Conservation (phyloP, 257 asterid species). For the Penstemon eatonii region DNA sequence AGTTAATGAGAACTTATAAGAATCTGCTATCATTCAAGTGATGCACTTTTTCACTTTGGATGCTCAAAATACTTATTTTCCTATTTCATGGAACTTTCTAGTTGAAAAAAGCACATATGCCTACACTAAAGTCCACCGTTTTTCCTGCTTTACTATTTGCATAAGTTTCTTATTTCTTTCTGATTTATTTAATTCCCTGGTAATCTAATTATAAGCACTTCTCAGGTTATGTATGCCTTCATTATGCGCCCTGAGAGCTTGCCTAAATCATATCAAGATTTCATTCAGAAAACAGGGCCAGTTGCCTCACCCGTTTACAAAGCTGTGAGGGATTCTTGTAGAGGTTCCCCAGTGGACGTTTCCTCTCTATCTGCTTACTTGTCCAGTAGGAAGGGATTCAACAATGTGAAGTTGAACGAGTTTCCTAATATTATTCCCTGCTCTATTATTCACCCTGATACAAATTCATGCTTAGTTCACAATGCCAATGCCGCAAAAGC, state of each 20-base stretch:
- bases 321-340: conserved; percentile 96
- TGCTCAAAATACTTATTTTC: neutral
- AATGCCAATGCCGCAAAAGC: conserved; percentile 73
- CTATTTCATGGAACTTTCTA: conserved; percentile 16
- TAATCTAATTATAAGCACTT: conserved; percentile 26
- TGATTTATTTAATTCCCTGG: conserved; percentile 10
- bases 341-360: conserved; percentile 85
- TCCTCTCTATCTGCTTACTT: conserved; percentile 65
- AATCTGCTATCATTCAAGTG: conserved; percentile 5
- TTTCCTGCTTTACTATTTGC: neutral
- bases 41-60: neutral
- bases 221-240: conserved; percentile 96
- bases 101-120: neutral
- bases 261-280: conserved; percentile 94
- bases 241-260: conserved; percentile 99
- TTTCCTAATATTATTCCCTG: conserved; percentile 87
- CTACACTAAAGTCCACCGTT: conserved; percentile 15
- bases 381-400: conserved; percentile 49
- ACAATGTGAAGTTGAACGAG: conserved; percentile 57
- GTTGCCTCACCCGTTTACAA: conserved; percentile 93
- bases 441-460: conserved; percentile 81
- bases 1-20: conserved; percentile 17
- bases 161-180: neutral
- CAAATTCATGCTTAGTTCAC: conserved; percentile 79
- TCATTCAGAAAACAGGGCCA: conserved; percentile 99